These are phyloP conservation scores for Geotrichum phurueaensis DNA, from an alignment of 1,139 yeast genomes.

Conservation along the genomic window DNA sequence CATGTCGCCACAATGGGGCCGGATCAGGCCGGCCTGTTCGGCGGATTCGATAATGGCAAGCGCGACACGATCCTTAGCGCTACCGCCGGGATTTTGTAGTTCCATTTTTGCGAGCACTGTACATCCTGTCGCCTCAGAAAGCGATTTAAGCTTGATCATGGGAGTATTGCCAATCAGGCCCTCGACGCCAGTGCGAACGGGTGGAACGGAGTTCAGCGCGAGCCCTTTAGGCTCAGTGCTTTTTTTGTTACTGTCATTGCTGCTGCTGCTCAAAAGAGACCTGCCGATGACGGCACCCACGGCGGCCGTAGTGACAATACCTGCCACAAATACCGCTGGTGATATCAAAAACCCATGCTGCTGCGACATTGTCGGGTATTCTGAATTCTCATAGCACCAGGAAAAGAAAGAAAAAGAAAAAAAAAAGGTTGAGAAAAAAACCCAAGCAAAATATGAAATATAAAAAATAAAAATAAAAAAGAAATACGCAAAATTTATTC, in stretches of 20 bases:
- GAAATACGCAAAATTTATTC: not conserved
- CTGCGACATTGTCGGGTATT: not conserved
- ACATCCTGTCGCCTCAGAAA: constrained; percentile 73
- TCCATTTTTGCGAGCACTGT: constrained; percentile 84
- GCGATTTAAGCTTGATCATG: constrained; percentile 64
- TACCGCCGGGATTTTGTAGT: constrained; percentile 85
- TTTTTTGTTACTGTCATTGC: not conserved
- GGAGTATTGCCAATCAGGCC: constrained; percentile 88
- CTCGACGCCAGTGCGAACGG: constrained; percentile 41
- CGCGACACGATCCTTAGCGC: constrained; percentile 94
- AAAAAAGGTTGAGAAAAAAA: not conserved
- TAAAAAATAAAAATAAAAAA: constrained; percentile 1
- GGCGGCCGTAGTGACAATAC: not conserved
- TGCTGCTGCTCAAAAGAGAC: not conserved
- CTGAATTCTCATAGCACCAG: not conserved
- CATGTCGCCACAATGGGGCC: constrained; percentile 54
- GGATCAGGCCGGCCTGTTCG: constrained; percentile 52
- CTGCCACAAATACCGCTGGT: not conserved
- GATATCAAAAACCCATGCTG: not conserved
- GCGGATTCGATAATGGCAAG: constrained; percentile 69
- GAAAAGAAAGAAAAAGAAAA: not conserved
- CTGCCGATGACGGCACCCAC: not conserved
- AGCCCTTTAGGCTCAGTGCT: not conserved
- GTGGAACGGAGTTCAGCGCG: constrained; percentile 2
- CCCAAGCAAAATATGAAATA: not conserved